A percentile compares a stretch with the other conserved stretches of the same genome.
Evolutionary conservation across 2,329 filamentous ascomycete species (phyloP).

Genomic region (Didymella arachidicola): DNA sequence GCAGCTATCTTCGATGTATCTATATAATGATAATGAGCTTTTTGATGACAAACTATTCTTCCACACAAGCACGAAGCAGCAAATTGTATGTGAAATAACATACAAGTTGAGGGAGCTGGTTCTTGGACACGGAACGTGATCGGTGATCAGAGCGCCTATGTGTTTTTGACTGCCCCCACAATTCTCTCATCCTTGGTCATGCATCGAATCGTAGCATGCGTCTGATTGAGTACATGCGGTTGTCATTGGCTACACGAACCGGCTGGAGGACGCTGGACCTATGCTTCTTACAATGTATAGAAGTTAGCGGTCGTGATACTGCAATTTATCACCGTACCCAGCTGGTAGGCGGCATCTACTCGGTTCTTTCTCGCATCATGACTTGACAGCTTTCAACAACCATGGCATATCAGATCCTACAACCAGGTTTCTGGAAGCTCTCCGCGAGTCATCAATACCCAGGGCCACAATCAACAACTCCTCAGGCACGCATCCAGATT

Average conservation of each 20-base stretch:
- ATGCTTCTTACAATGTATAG: slow-evolving; percentile 3
- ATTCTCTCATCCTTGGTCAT: slow-evolving; percentile 1
- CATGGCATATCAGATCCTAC: slow-evolving; percentile 5
- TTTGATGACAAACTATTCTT: neutral
- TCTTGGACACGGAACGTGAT: too few relatives aligned
- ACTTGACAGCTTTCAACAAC: neutral
- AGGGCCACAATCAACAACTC: slow-evolving; percentile 1
- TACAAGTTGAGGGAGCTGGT: too few relatives aligned
- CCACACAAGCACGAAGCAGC: neutral
- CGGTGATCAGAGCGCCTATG: neutral
- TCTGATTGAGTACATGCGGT: neutral
- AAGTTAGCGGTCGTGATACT: neutral
- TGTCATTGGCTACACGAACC: neutral
- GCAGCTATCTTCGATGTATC: slow-evolving; percentile 12
- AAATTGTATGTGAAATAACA: too few relatives aligned
- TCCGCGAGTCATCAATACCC: slow-evolving; percentile 5
- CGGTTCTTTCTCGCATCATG: neutral
- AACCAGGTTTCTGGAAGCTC: slow-evolving; percentile 15
- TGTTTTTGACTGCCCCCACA: neutral
- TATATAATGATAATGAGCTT: slow-evolving; percentile 25
- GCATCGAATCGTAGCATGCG: neutral
- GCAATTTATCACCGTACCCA: neutral
- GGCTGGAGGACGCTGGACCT: neutral
- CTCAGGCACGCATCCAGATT: slow-evolving; percentile 8
- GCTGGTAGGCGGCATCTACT: neutral